Conservation (phyloP, 1,139 yeast species). For the Kurtzmaniella quercitrusa region DNA sequence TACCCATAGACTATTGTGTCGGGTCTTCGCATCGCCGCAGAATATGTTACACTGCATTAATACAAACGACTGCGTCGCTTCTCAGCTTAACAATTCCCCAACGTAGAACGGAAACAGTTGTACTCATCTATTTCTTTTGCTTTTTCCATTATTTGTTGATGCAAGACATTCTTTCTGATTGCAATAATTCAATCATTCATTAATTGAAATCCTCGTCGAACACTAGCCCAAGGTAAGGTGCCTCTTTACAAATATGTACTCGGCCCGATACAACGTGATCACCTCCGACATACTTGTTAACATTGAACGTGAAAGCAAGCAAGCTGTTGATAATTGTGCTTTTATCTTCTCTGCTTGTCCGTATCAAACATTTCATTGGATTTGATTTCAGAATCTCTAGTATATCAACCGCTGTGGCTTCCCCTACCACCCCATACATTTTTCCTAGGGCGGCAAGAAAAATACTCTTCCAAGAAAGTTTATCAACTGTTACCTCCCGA, state of each 20-base stretch:
- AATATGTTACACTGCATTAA: no score
- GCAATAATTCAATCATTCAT: not conserved
- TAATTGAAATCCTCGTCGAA: constrained; percentile 7
- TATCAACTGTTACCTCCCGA: constrained; percentile 16
- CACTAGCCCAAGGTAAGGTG: constrained; percentile 17
- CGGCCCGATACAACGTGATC: constrained; percentile 21
- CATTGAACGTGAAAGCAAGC: constrained; percentile 25
- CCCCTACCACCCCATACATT: constrained; percentile 36
- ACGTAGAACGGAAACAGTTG: no score
- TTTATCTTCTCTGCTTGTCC: constrained; percentile 26
- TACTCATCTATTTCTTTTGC: no score
- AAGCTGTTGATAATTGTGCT: constrained; percentile 27
- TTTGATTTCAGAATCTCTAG: constrained; percentile 13
- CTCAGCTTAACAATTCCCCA: no score
- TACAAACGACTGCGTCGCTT: no score
- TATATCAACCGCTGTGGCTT: constrained; percentile 29
- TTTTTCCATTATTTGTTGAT: no score
- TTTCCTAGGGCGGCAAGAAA: constrained; percentile 22
- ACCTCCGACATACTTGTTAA: constrained; percentile 23
- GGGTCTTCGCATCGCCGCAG: no score
- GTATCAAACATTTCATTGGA: constrained; percentile 16
- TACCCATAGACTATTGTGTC: no score
- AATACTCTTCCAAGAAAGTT: constrained; percentile 30
- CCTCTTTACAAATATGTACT: constrained; percentile 15
- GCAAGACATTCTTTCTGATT: not conserved